These are phyloP conservation scores for Gossypium armourianum DNA, from an alignment of 441 rosid species.

Conservation along the genomic window DNA sequence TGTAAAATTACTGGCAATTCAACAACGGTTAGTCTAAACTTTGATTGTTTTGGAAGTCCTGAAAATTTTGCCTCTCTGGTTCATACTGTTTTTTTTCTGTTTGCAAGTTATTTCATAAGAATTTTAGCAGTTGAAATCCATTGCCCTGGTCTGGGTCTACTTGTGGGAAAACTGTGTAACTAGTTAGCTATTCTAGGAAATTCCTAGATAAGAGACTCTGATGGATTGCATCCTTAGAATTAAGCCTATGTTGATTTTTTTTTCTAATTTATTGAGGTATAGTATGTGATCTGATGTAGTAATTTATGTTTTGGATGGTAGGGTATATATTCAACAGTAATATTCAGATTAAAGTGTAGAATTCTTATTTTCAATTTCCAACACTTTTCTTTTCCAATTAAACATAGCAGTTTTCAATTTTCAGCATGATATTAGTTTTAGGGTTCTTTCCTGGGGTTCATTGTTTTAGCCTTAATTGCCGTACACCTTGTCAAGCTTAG, in stretches of 20 bases:
- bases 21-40: neutral
- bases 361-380: neutral
- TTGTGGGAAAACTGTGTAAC: neutral
- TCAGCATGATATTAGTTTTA: neutral
- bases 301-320: neutral
- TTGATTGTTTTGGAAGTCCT: neutral
- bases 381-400: neutral
- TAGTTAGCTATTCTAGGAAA: neutral
- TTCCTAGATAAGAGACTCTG: neutral
- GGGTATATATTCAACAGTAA: neutral
- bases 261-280: neutral
- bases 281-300: neutral
- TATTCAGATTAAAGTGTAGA: neutral
- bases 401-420: neutral
- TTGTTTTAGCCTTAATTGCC: neutral
- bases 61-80: neutral
- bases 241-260: neutral
- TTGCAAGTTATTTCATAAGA: neutral
- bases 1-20: neutral
- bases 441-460: neutral
- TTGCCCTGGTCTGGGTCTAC: neutral
- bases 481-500: neutral
- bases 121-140: neutral
- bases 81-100: neutral
- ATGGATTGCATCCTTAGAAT: neutral